phyloP scores from a whole-genome alignment of 2,329 filamentous ascomycete genomes.

The Diaporthe sp. region DNA sequence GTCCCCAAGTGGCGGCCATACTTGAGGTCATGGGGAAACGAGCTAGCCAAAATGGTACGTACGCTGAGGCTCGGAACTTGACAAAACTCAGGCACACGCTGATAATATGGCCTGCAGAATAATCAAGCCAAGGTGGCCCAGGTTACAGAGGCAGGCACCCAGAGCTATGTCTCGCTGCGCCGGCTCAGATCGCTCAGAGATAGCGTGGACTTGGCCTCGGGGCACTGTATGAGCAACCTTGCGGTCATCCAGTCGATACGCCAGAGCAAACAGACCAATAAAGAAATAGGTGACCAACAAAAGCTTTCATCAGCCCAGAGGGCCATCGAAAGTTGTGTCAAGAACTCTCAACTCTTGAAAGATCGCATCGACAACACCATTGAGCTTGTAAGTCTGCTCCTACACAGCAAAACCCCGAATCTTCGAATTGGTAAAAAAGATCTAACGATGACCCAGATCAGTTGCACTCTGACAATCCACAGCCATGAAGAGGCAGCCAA shows the following conservation, averaged over 20 bases:
- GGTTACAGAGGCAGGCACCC: conserved; percentile 9
- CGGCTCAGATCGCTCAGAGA: conserved; percentile 31
- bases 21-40: conserved; percentile 35
- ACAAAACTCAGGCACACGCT: background rate
- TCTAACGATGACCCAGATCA: conserved; percentile 33
- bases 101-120: background rate
- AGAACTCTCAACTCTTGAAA: conserved; percentile 34
- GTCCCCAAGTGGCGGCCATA: conserved; percentile 40
- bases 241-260: conserved; percentile 31
- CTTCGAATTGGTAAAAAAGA: too few relatives aligned
- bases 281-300: background rate
- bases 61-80: background rate
- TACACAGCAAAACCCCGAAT: too few relatives aligned
- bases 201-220: conserved; percentile 27
- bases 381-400: conserved; percentile 35
- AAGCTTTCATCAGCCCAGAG: conserved; percentile 10
- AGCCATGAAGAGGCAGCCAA: conserved; percentile 39
- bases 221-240: conserved; percentile 37
- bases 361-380: conserved; percentile 40
- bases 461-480: conserved; percentile 37
- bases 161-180: conserved; percentile 10
- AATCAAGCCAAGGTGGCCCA: conserved; percentile 36
- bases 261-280: background rate
- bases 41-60: conserved; percentile 35
- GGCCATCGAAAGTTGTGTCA: conserved; percentile 19